A percentile compares a stretch with the other conserved stretches of the same genome.
Conservation (phyloP, 2,329 filamentous ascomycete genomes). For the Pseudogymnoascus sp. region DNA sequence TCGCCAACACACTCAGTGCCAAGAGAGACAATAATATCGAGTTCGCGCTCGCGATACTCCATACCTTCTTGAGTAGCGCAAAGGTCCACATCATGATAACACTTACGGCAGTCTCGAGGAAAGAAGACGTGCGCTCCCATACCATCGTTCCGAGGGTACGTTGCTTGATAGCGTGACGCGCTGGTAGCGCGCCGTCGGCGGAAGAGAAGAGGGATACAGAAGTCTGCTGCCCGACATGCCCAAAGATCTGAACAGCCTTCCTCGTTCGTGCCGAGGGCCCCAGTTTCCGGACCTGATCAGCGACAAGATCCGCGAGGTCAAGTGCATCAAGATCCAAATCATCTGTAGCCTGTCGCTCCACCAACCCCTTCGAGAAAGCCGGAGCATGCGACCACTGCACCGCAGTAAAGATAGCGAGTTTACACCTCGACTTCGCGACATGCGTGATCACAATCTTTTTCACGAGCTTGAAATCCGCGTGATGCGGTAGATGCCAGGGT, state of each 20-base stretch:
- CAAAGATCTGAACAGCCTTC: constrained; percentile 73
- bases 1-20: constrained; percentile 60
- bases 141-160: constrained; percentile 62
- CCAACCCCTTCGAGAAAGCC: constrained; percentile 50
- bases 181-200: constrained; percentile 35
- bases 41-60: constrained; percentile 64
- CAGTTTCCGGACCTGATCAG: constrained; percentile 69
- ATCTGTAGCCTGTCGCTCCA: constrained; percentile 66
- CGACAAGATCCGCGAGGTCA: constrained; percentile 67
- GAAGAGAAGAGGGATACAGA: constrained; percentile 54
- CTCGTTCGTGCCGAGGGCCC: constrained; percentile 68
- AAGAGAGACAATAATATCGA: constrained; percentile 66
- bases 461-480: constrained; percentile 69
- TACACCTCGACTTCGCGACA: constrained; percentile 83
- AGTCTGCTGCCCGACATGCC: constrained; percentile 62
- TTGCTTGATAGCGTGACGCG: constrained; percentile 52
- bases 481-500: constrained; percentile 75
- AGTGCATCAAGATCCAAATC: constrained; percentile 67
- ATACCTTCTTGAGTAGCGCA: constrained; percentile 56
- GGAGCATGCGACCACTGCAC: constrained; percentile 77
- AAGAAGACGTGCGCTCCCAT: constrained; percentile 63
- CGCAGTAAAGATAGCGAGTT: constrained; percentile 78
- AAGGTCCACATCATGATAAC: constrained; percentile 73
- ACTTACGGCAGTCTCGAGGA: constrained; percentile 66
- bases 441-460: constrained; percentile 94